Base-by-base conservation (phyloP, 1,284 basidiomycete genomes). In the Marasmius sp. region DNA sequence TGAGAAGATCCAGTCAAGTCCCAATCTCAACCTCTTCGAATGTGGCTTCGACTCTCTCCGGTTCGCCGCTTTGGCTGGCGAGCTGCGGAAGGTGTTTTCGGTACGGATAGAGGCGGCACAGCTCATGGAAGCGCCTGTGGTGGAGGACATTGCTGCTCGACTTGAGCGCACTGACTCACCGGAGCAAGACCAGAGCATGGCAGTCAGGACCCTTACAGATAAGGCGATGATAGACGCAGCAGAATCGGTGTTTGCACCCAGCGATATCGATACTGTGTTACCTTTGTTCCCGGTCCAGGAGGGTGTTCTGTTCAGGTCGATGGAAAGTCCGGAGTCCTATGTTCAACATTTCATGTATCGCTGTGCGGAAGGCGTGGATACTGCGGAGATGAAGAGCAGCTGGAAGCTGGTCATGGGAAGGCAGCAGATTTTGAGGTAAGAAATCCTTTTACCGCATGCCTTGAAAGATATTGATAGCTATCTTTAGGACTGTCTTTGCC, bases 231-330 rank as follows among this genome's bases (percentile, higher is more conserved):
- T 64, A 33, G 68, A 68, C 12, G 71, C 73, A 45, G 66, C 75
- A 0, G 59, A 69, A 41, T 67, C 69, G 11, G 66, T 58, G n/a
- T 72, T 76, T 58, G 59, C 67, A 2, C 39, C 56, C 6, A 52
- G 62, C 16, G 61, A 67, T 12, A 66, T 83, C 7, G 75, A 75
- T 43, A 65, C 64, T 7, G 66, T 83, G 47, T 68, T 81, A 38
- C 81, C 82, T 16, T 72, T 82, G 14, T 81, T 83, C 58, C 74
- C 81, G 16, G 72, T 83, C 16, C 82, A 84, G 62, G 81, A 82
- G 67, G 82, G 82, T 41, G 76, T 84, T 14, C 68, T 84, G 45
- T 79, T 77, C 61, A 75, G 78, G 45, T 81, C 81, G 9, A 71
- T 73, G 27, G 74, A 74, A 22, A 64, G 72, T 18, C 71, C 72